These are phyloP conservation scores for Nepenthes alata DNA, from an alignment of 179 eudicot species.

Conservation along the genomic window DNA sequence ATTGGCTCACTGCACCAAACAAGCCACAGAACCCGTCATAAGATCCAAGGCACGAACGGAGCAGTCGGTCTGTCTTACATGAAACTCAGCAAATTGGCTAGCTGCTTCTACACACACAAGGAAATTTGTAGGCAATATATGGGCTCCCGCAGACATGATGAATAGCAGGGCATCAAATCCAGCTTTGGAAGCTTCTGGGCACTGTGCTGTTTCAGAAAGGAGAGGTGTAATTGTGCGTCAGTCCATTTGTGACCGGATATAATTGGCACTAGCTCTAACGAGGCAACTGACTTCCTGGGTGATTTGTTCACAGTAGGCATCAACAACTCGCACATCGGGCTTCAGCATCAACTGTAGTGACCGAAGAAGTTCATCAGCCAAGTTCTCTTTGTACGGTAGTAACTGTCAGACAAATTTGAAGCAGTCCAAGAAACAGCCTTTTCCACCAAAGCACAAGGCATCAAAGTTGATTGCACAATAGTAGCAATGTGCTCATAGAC, in stretches of 20 bases:
- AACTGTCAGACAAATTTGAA: constrained; percentile 54
- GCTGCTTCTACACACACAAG: constrained; percentile 48
- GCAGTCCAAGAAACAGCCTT: constrained; percentile 70
- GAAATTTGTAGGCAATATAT: constrained; percentile 45
- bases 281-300: constrained; percentile 60
- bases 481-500: constrained; percentile 67
- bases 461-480: constrained; percentile 57
- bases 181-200: constrained; percentile 61
- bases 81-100: constrained; percentile 62
- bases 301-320: constrained; percentile 61
- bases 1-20: constrained; percentile 42
- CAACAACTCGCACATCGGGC: constrained; percentile 73
- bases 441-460: constrained; percentile 62
- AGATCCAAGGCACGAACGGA: constrained; percentile 54
- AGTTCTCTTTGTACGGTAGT: constrained; percentile 59
- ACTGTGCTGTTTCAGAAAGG: constrained; percentile 57
- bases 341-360: constrained; percentile 58
- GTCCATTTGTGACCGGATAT: constrained; percentile 54
- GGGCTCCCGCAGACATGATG: constrained; percentile 55
- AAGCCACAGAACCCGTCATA: constrained; percentile 49
- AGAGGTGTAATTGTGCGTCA: constrained; percentile 58
- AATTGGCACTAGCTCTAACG: constrained; percentile 60
- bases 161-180: constrained; percentile 58
- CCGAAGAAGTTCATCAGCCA: constrained; percentile 62
- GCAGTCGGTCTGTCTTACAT: constrained; percentile 50